phyloP scores from a whole-genome alignment of 768 basidiomycete genomes.

The Ramaria sp. region DNA sequence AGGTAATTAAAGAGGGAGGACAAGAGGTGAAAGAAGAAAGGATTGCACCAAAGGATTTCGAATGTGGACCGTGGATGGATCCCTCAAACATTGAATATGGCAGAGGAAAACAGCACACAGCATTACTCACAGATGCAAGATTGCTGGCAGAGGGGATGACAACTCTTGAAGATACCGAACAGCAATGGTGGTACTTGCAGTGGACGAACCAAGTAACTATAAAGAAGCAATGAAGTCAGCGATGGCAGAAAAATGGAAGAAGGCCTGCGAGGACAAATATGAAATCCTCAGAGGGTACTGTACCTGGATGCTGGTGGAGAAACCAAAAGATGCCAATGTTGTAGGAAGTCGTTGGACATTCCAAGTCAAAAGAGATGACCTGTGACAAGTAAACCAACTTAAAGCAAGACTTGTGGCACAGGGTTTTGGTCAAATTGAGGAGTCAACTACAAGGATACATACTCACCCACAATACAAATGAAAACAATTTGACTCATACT shows the following conservation, averaged over 20 bases:
- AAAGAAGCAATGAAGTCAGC: conserved; percentile 10
- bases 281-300: conserved; percentile 13
- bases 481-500: conserved; percentile 1
- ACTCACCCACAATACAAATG: conserved; percentile 7
- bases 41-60: neutral
- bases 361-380: conserved; percentile 14
- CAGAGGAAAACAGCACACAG: neutral
- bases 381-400: conserved; percentile 14
- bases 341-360: conserved; percentile 18
- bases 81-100: neutral
- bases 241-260: conserved; percentile 14
- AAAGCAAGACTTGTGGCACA: conserved; percentile 19
- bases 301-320: conserved; percentile 14
- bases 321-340: conserved; percentile 11
- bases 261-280: conserved; percentile 16
- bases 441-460: conserved; percentile 19
- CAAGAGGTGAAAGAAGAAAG: no score
- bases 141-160: neutral
- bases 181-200: neutral
- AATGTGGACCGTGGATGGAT: neutral
- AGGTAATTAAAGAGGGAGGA: no score
- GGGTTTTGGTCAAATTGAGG: conserved; percentile 17
- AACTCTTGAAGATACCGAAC: neutral
- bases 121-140: neutral
- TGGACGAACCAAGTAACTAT: conserved; percentile 1